Evolutionary conservation across 1,284 basidiomycete genomes (phyloP), one percentile per base, ranked within the genome.

Genomic region (Austroboletus sp.): DNA sequence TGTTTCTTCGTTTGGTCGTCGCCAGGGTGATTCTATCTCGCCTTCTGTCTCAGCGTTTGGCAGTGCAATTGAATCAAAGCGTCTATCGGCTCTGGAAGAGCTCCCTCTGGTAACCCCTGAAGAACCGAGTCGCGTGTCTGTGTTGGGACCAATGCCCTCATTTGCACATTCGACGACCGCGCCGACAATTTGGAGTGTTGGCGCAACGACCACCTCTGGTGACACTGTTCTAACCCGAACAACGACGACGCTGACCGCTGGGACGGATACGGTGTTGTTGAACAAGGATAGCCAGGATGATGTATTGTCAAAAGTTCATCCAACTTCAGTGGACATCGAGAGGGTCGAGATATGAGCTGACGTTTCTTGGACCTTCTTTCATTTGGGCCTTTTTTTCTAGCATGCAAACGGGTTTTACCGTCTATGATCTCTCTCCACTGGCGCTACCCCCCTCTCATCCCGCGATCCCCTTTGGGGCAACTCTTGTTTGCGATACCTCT

Each of bases 1-100:
- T 36, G 59, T 80, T 40, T 74, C 75, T 3, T 75, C 73, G 0
- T 73, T 75, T 45, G 75, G 71, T 15, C 68, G 72, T 23, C 63
- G 57, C 35, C 62, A 60, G 13, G 49, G 46, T 36, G 53, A 53
- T 11, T 50, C 62, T 12, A 45, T 68, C 33, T 66, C 65, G 8
- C 65, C 65, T 8, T 56, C 63, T 6, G 45, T 70, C 32, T 75
- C 72, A 0, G 70, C 69, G 0, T 70, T 74, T 51, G 73, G 71
- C 12, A 48, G 46, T 11, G 45, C 29, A 2, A 15, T 21, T 31
- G 59, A 49, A 30, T 53, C 57, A 7, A 50, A 50, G 21, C 54
- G 57, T 40, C 51, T 64, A 9, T 62, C 61, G 1, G 33, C 42
- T 6, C 31, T 51, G 40, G 55, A 60, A 48, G 52, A 59, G 21